Base-by-base conservation (phyloP, 495 filamentous ascomycete species). In the Aspergillus bertholletiae region DNA sequence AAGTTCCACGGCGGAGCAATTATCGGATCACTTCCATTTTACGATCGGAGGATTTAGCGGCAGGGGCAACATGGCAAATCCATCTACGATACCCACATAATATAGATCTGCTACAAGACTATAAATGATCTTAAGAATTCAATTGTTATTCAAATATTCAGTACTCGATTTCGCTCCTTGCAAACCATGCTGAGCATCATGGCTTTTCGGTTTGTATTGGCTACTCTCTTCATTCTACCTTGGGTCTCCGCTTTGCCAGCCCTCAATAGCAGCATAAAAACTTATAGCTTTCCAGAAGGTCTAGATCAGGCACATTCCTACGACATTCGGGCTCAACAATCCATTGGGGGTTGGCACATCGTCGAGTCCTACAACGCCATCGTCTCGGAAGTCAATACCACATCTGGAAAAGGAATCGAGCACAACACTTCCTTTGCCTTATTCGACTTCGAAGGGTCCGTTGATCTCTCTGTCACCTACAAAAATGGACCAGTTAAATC, bases 371-470 rank as follows among this genome's bases (percentile, higher is more conserved):
- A 48, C 24, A 27, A 23, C 23, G 27, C 26, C 5, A 17, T n/a
- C 7, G 52, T 60, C 2, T 40, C 53, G 11, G 50, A 48, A 26
- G 41, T 43, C 9, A 60, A 52, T n/a, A 53, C 49, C 9, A 52
- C 44, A n/a, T 40, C 46, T 3, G 46, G 50, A 13, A 15, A 43
- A 9, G 43, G 49, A 15, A 41, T 46, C 35, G 39, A 20, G 1
- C 53, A 60, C 18, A 39, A 39, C 24, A 40, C 50, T 7, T 48
- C 39, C 11, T 22, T 65, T 1, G 56, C 59, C 3, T 59, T 49
- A 4, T 66, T 66, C 21, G 63, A 66, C 51, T 58, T 66, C 17
- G 22, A 24, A 22, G 57, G 57, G 0, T 32, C 50, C n/a, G 51
- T 63, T 18, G 46, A 60, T 15, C 13, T 63, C 20, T 22, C 9